Base-by-base conservation (phyloP, 257 asterid species). In the Nemophila menziesii region DNA sequence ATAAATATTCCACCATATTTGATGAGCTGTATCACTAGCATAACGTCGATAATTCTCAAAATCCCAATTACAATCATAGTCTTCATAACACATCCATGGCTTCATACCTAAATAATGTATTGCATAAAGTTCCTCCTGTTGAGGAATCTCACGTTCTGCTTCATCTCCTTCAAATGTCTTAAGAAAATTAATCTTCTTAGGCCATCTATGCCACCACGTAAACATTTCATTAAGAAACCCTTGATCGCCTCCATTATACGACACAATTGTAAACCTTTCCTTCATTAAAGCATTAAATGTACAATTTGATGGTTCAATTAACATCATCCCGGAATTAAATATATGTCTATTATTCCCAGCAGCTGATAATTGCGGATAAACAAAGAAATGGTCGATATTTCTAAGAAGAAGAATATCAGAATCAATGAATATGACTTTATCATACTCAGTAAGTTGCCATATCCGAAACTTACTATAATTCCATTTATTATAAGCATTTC, bases 181-280 rank as follows among this genome's bases (percentile, higher is more conserved):
- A 20, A 82, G 78, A 41, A 58, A 73, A 38, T 82, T 82, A 41
- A 67, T 6, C 67, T 47, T 56, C 1, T 68, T 51, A 0, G 86
- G 92, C 34, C 79, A 69, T 8, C 94, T 57, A 48, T 86, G 96
- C 96, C 96, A 86, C 96, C 96, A 86, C 4, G 44, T 27, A 20
- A 73, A 86, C 15, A 82, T 61, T 58, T 86, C 90, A 47, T 82
- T 86, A 16, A 82, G 53, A 49, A 71, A 86, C 22, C 96, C 96
- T 59, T 86, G 94, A 55, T 86, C 96, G 1, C 96, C 96, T 0
- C 96, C 93, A 23, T 86, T 86, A 68, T 86, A 78, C 0, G 96
- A 79, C 0, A 44, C 71, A 18, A 74, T 66, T 22, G 24, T 53
- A 54, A 33, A 20, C 60, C 78, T 71, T 55, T 69, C 66, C 52